These are phyloP conservation scores for Cryptosporidium xiaoi DNA, from an alignment of 169 alveolate species.

Conservation along the genomic window DNA sequence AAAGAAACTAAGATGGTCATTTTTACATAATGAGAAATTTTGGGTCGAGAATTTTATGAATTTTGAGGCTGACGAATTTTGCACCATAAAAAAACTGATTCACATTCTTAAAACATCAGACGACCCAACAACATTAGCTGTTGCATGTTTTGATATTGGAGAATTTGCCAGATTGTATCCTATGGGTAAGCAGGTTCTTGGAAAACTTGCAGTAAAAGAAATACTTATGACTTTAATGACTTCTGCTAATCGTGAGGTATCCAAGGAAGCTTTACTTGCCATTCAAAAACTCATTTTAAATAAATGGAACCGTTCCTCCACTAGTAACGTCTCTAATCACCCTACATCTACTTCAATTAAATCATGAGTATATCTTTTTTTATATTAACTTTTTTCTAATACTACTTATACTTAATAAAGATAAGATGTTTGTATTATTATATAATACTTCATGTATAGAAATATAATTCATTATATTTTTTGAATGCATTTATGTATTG, in stretches of 20 bases:
- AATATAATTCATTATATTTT: too few species aligned
- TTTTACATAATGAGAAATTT: slow-evolving; percentile 86
- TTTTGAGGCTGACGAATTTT: slow-evolving; percentile 85
- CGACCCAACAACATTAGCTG: slow-evolving; percentile 85
- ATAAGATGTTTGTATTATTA: not conserved
- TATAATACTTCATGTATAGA: not conserved
- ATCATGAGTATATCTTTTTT: too few species aligned
- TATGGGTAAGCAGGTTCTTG: slow-evolving; percentile 87
- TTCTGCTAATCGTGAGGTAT: slow-evolving; percentile 86
- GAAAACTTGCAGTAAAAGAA: slow-evolving; percentile 86
- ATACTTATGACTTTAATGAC: slow-evolving; percentile 85
- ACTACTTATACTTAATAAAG: too few species aligned
- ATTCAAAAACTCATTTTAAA: slow-evolving; percentile 90
- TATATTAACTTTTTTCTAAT: too few species aligned
- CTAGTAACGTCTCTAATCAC: too few species aligned
- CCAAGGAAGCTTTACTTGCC: slow-evolving; percentile 88
- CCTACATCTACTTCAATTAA: too few species aligned
- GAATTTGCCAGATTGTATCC: slow-evolving; percentile 90
- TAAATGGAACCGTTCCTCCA: slow-evolving; percentile 80
- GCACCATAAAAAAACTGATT: slow-evolving; percentile 82
- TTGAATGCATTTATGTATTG: too few species aligned
- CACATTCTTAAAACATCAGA: slow-evolving; percentile 82
- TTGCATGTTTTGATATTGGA: slow-evolving; percentile 91
- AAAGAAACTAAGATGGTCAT: slow-evolving; percentile 85
- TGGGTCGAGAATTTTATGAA: slow-evolving; percentile 84